Conservation (phyloP, 176 grass and related monocot genomes). For the Aechmea fasciata region DNA sequence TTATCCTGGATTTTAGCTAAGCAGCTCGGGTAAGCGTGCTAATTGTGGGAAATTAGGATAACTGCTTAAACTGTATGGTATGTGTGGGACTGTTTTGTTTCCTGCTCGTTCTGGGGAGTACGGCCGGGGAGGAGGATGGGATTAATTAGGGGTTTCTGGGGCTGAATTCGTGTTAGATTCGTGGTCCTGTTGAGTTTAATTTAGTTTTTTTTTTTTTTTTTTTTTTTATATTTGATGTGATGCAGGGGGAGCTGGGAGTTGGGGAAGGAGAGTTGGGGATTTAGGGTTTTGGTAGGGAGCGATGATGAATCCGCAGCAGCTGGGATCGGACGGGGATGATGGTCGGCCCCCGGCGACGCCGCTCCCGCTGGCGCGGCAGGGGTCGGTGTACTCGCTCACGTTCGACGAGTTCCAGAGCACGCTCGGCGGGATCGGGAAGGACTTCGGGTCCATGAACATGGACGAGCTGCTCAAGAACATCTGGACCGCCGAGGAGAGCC, state of each 20-base stretch:
- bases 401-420: conserved; percentile 84
- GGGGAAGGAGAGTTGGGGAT: neutral
- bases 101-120: neutral
- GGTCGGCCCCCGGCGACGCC: conserved; percentile 13
- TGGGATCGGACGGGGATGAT: neutral
- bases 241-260: neutral
- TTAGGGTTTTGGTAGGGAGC: neutral
- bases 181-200: no score
- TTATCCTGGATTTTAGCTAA: neutral
- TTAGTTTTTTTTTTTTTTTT: neutral
- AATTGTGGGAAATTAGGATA: neutral
- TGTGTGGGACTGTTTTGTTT: neutral
- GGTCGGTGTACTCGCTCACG: conserved; percentile 70
- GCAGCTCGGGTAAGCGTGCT: no score
- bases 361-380: conserved; percentile 35
- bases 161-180: neutral
- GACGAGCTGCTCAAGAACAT: conserved; percentile 91
- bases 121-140: neutral
- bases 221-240: neutral
- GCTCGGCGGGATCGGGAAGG: conserved; percentile 49
- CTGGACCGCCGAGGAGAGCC: conserved; percentile 89
- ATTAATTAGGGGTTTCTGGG: neutral
- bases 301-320: neutral
- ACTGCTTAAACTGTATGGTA: neutral
- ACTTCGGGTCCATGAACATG: conserved; percentile 93